Evolutionary conservation across 805 yeast species (phyloP), one percentile per base, ranked within the genome.

Genomic region (Candida silvatica): DNA sequence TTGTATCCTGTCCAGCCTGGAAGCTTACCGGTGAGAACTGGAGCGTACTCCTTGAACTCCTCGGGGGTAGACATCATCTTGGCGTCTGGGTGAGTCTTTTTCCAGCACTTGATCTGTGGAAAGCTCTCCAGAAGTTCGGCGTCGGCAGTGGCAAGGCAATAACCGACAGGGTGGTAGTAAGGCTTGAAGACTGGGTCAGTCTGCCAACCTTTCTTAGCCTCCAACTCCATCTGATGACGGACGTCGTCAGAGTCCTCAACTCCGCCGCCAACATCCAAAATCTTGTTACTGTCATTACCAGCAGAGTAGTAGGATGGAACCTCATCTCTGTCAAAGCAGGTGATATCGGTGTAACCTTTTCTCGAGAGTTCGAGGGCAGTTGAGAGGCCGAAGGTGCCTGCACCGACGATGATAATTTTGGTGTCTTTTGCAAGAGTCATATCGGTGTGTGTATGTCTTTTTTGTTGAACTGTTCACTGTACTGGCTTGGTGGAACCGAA

Each of bases 371-470:
- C 55, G 3, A 64, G 39, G 2, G 62, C 66, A 0, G 69, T 62
- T 4, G 68, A 62, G 6, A 65, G 51, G 5, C 70, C 71, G 44
- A 61, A 64, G 1, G 66, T 61, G 2, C 69, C 69, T 20, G 64
- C 64, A 4, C 71, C 71, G 12, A 64, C 48, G 17, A 61, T 50
- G 4, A 61, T 42, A 14, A 58, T 42, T 19, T 23, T 36, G 2
- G 45, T 34, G n/a, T 40, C 32, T 36, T 42, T 41, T 11, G 32
- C 12, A 22, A 20, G 18, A 17, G 34, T 12, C 40, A 34, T 37
- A n/a, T n/a, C n/a, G n/a, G n/a, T n/a, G n/a, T n/a, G n/a, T n/a
- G n/a, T n/a, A n/a, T n/a, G n/a, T n/a, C n/a, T n/a, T n/a, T n/a
- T n/a, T n/a, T n/a, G n/a, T n/a, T n/a, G n/a, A n/a, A n/a, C n/a